Base-by-base conservation (phyloP, 139 green algal species). In the Picochlorum sp. region DNA sequence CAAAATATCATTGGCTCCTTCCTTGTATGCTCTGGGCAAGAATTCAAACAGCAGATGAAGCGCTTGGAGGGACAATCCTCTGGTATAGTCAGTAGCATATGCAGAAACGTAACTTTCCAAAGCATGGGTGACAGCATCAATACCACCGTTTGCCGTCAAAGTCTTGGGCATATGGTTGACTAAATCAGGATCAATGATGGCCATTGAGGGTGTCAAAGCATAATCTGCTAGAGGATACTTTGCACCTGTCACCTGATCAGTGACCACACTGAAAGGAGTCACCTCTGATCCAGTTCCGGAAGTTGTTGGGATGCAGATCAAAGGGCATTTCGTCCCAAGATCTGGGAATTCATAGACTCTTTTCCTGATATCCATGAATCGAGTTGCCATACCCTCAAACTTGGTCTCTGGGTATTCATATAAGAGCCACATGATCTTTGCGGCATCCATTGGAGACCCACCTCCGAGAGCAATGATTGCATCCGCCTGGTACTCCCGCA, bases 331-430 rank as follows among this genome's bases (percentile, higher is more conserved):
- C 47, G 52, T 63, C 40, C 35, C 39, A 16, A 47, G 22, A 47
- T 47, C 10, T 6, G 39, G 39, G 39, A 57, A 51, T 32, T 70
- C 67, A 30, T 85, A 83, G 40, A 85, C 72, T 14, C 78, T 67
- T 70, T 83, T 86, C 50, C 80, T 74, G 52, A 88, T 88, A 57
- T 88, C 80, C 68, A 88, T 88, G 80, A 88, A 88, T 37, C 80
- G 65, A 44, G 79, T 71, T n/a, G 80, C 61, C 33, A 88, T 56
- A 35, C 69, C 65, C 51, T 87, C 69, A 45, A 88, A 84, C 58
- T 78, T 69, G 32, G 76, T 77, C 18, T 84, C 73, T 2, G 80
- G 80, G 26, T 66, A 50, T 72, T 88, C 80, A 37, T 87, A 86
- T 75, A 88, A 78, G 2, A 88, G 68, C 75, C 78, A 81, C 73